These are phyloP conservation scores for Jaltomata sinuosa DNA, from an alignment of 257 asterid genomes.

Conservation along the genomic window DNA sequence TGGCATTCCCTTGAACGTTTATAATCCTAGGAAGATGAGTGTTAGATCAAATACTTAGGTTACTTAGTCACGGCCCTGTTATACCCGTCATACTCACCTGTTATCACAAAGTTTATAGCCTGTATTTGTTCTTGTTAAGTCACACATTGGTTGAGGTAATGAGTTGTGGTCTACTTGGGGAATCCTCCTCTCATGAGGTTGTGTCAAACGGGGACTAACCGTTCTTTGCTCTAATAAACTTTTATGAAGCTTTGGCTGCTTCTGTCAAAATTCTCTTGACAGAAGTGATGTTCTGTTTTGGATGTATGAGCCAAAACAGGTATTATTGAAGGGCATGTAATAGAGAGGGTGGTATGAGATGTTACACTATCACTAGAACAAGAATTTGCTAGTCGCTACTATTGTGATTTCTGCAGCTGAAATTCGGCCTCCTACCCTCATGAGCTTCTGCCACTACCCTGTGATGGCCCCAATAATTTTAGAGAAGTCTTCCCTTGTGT, in stretches of 20 bases:
- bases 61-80: not conserved
- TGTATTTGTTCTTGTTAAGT: not conserved
- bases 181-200: not conserved
- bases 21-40: not conserved
- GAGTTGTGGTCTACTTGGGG: not conserved
- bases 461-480: not conserved
- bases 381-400: not conserved
- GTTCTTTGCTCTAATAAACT: not conserved
- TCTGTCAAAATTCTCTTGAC: not conserved
- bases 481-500: not conserved
- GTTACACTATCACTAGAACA: not conserved
- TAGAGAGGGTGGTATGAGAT: not conserved
- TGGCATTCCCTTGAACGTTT: not conserved
- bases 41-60: not conserved
- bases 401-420: not conserved
- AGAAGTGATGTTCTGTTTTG: not conserved
- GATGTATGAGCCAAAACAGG: not conserved
- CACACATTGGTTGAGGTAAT: not conserved
- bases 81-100: not conserved
- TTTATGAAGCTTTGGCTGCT: not conserved
- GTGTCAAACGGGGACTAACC: not conserved
- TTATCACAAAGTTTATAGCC: not conserved
- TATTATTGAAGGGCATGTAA: not conserved
- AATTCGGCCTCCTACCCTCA: not conserved
- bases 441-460: not conserved